These are phyloP conservation scores for Mycena chlorophos DNA, from an alignment of 768 basidiomycete species.

Conservation along the genomic window DNA sequence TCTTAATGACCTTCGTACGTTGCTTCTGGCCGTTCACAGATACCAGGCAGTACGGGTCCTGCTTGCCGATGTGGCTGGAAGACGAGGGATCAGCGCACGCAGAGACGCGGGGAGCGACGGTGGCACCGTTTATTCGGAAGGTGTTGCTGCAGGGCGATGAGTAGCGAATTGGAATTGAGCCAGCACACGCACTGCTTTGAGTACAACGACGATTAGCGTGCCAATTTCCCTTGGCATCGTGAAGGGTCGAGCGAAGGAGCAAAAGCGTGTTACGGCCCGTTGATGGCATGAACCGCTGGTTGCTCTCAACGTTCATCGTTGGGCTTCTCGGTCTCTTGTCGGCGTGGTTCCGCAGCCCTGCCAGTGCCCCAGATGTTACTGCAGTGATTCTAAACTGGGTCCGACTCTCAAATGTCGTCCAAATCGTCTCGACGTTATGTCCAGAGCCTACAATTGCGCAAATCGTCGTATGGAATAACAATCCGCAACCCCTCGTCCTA, in stretches of 20 bases:
- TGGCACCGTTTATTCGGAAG: conserved; percentile 70
- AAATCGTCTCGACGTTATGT: conserved; percentile 56
- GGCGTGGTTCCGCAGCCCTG: background rate
- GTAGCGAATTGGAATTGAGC: conserved; percentile 20
- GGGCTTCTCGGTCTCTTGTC: conserved; percentile 14
- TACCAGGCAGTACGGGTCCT: conserved; percentile 92
- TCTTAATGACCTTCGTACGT: conserved; percentile 90
- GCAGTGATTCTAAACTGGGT: conserved; percentile 70
- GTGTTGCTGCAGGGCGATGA: conserved; percentile 62
- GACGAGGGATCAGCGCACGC: background rate
- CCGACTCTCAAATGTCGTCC: conserved; percentile 58
- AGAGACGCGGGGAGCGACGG: background rate
- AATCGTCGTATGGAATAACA: conserved; percentile 67
- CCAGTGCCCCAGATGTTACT: conserved; percentile 44
- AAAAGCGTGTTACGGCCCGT: conserved; percentile 1
- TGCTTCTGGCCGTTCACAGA: conserved; percentile 79
- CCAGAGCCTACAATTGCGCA: conserved; percentile 43
- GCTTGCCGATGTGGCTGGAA: conserved; percentile 84
- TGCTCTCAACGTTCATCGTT: background rate
- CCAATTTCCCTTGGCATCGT: conserved; percentile 75
- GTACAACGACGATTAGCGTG: conserved; percentile 88
- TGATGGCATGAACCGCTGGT: background rate
- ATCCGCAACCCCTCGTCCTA: conserved; percentile 35
- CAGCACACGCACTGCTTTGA: conserved; percentile 78
- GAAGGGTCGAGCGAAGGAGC: conserved; percentile 47